Evolutionary conservation across 805 yeast species (phyloP).

Genomic region (Starmerella bombi): DNA sequence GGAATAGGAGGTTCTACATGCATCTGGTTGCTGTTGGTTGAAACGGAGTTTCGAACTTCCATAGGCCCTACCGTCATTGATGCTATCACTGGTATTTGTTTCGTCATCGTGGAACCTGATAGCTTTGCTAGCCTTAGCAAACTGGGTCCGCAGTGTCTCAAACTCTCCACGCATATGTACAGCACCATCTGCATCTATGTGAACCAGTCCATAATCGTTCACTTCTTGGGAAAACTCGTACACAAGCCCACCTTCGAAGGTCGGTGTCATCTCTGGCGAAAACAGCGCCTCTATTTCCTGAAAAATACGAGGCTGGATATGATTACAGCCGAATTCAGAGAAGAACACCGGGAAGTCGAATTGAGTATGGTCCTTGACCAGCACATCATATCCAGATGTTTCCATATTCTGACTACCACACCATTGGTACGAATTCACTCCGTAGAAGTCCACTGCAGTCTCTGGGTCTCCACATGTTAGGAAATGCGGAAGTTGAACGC

Average conservation of each 20-base stretch:
- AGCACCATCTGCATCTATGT: conserved; percentile 35
- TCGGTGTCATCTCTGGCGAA: conserved; percentile 56
- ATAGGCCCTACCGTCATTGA: conserved; percentile 41
- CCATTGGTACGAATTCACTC: conserved; percentile 71
- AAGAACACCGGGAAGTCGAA: conserved; percentile 70
- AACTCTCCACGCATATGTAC: conserved; percentile 38
- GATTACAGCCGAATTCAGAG: conserved; percentile 88
- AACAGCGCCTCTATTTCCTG: conserved; percentile 62
- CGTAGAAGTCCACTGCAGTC: conserved; percentile 52
- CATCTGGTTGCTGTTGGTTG: background rate
- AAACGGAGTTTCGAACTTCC: conserved; percentile 2
- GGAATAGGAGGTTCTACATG: conserved; percentile 14
- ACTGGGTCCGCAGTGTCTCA: conserved; percentile 32
- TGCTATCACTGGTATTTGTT: background rate
- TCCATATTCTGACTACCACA: conserved; percentile 77
- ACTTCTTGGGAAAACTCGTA: conserved; percentile 71
- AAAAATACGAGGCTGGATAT: conserved; percentile 61
- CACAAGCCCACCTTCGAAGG: conserved; percentile 74
- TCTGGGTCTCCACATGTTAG: conserved; percentile 60
- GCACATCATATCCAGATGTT: conserved; percentile 59
- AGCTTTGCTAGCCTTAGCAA: conserved; percentile 1
- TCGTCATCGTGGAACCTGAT: background rate
- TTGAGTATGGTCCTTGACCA: conserved; percentile 56
- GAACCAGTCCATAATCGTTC: conserved; percentile 67
- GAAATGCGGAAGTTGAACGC: conserved; percentile 65